Evolutionary conservation across 2,329 filamentous ascomycete species (phyloP).

Genomic region (Amesomyces nigricolor): DNA sequence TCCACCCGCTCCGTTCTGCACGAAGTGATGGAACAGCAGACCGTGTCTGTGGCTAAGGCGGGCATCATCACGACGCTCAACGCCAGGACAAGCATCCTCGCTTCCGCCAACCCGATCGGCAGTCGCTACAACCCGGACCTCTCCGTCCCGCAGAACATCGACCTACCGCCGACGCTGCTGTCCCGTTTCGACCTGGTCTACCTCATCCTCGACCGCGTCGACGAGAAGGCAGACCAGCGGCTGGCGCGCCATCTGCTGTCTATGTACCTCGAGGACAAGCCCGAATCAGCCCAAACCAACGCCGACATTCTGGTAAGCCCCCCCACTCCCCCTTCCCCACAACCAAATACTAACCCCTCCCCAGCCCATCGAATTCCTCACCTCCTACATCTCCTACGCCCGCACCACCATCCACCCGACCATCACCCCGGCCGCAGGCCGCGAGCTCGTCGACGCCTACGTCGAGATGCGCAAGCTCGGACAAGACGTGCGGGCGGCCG

Average conservation of each 20-base stretch:
- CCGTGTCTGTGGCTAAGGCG: conserved; percentile 75
- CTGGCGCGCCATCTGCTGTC: conserved; percentile 92
- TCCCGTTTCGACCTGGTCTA: conserved; percentile 97
- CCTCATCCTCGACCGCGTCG: conserved; percentile 90
- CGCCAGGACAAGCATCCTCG: conserved; percentile 89
- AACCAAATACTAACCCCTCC: conserved; percentile 24
- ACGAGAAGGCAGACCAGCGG: conserved; percentile 83
- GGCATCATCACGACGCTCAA: conserved; percentile 75
- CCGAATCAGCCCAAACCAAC: conserved; percentile 69
- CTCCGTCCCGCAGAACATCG: conserved; percentile 98
- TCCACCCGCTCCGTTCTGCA: conserved; percentile 76
- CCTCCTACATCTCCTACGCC: conserved; percentile 81
- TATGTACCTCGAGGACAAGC: conserved; percentile 97
- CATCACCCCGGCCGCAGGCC: conserved; percentile 88
- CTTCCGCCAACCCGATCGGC: conserved; percentile 96
- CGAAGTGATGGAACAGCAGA: conserved; percentile 86
- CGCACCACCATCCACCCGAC: conserved; percentile 53
- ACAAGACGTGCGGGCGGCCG: conserved; percentile 92
- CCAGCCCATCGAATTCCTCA: conserved; percentile 89
- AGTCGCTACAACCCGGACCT: conserved; percentile 97
- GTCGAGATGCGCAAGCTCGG: conserved; percentile 88
- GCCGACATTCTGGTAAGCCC: conserved; percentile 73
- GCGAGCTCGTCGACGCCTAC: conserved; percentile 88
- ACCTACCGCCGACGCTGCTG: conserved; percentile 91
- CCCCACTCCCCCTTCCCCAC: neutral